A percentile compares a stretch with the other conserved stretches of the same genome.
Evolutionary conservation across 768 basidiomycete species (phyloP).

Genomic region (Xerocomus potaroensis): DNA sequence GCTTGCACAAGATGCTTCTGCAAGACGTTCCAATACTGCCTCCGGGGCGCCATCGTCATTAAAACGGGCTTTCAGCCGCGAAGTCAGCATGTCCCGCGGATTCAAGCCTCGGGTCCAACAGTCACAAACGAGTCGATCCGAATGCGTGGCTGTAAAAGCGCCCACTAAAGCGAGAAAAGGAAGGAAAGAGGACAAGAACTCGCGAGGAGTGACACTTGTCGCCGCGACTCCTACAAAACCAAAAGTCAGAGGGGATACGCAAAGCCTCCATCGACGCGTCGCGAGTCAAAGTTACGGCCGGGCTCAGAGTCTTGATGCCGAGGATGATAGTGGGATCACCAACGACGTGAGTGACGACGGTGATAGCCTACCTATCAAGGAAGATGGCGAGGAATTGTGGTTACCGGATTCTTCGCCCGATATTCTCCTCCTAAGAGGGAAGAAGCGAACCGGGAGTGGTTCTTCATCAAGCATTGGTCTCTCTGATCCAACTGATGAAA

Average conservation of each 20-base stretch:
- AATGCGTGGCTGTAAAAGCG: conserved; percentile 15
- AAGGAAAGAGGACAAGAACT: conserved; percentile 3
- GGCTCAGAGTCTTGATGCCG: conserved; percentile 2
- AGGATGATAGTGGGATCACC: not conserved
- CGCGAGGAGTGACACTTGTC: conserved; percentile 39
- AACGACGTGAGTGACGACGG: conserved; percentile 1
- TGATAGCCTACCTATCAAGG: conserved; percentile 7
- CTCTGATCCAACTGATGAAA: conserved; percentile 15
- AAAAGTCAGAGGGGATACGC: conserved; percentile 9
- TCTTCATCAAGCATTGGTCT: conserved; percentile 24
- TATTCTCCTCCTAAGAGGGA: conserved; percentile 30
- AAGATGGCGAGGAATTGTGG: conserved; percentile 39
- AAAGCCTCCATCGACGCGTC: conserved; percentile 4
- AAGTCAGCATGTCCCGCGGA: conserved; percentile 72
- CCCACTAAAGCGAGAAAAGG: conserved; percentile 5
- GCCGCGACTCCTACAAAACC: conserved; percentile 52
- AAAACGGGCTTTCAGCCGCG: conserved; percentile 57
- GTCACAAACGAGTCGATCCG: conserved; percentile 12
- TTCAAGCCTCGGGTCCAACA: conserved; percentile 47
- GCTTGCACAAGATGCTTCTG: conserved; percentile 56
- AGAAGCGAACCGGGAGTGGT: conserved; percentile 25
- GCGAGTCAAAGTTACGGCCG: conserved; percentile 9
- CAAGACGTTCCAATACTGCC: conserved; percentile 30
- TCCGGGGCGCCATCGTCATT: conserved; percentile 38
- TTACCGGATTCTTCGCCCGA: conserved; percentile 41